These are phyloP conservation scores for Candida rishiriensis DNA, from an alignment of 805 yeast species.

Conservation along the genomic window DNA sequence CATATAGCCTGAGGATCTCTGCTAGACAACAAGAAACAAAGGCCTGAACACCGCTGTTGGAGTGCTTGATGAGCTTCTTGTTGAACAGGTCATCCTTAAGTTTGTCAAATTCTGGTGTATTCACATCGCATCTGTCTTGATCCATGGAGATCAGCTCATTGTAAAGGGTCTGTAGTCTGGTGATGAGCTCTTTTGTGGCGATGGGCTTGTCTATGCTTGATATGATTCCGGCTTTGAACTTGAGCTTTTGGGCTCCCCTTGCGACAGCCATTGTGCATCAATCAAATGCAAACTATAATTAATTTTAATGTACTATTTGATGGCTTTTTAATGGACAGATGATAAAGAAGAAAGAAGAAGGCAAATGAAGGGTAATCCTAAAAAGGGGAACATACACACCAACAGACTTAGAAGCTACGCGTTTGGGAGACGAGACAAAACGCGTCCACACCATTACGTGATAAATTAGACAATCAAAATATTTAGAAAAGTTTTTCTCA, in stretches of 20 bases:
- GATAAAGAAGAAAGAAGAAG: too few species aligned
- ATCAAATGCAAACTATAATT: too few species aligned
- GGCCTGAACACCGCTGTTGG: constrained; percentile 66
- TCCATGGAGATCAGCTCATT: constrained; percentile 60
- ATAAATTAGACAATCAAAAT: too few species aligned
- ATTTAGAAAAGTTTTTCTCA: too few species aligned
- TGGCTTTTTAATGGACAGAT: too few species aligned
- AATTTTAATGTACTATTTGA: too few species aligned
- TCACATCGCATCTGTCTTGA: constrained; percentile 52
- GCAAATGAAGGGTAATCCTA: too few species aligned
- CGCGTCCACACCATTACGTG: too few species aligned
- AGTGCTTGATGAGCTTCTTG: constrained; percentile 53
- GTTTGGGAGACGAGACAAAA: too few species aligned
- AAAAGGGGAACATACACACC: too few species aligned
- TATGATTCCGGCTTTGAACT: constrained; percentile 32
- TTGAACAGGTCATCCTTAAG: constrained; percentile 51
- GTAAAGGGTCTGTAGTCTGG: constrained; percentile 52
- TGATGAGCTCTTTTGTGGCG: constrained; percentile 55
- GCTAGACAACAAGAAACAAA: constrained; percentile 68
- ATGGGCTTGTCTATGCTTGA: constrained; percentile 56
- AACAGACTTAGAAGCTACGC: too few species aligned
- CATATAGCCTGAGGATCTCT: constrained; percentile 71
- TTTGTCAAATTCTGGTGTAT: constrained; percentile 29
- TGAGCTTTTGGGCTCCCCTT: constrained; percentile 13
- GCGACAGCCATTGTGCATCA: constrained; percentile 13